Base-by-base conservation (phyloP, 2,329 filamentous ascomycete species). In the Epichloe gansuensis region DNA sequence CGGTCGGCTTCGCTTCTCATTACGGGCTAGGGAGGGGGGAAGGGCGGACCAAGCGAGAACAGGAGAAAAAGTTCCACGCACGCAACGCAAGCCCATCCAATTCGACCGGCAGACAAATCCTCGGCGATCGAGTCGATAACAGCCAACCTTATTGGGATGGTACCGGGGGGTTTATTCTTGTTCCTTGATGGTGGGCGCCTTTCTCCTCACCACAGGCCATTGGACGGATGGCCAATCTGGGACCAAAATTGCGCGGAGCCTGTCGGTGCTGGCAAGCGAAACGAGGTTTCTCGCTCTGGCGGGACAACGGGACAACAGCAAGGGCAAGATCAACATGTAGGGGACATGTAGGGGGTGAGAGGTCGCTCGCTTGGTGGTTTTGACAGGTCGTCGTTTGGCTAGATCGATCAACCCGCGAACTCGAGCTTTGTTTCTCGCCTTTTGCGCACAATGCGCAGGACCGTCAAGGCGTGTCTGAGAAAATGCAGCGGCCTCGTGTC, bases 1-100 rank as follows among this genome's bases (percentile, higher is more conserved):
- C 54, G 49, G 53, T 47, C 53, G 49, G 50, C 47, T 31, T 52
- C 48, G 52, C 51, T 57, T 53, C 54, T 58, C 53, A 53, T 51
- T 52, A 44, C 40, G 25, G 40, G 39, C 39, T 36, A 27, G 38
- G 38, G n/a, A 17, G 35, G n/a, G n/a, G 46, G n/a, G 46, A 5
- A 4, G 36, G 44, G 27, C 41, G 21, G 21, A 17, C 25, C 25
- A 34, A 46, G 43, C 43, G 23, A 43, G 41, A 43, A 43, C n/a
- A 15, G 21, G 38, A 15, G 41, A 43, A 3, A 5, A 21, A n/a
- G 36, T 39, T 39, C 36, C 36, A 21, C 17, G 17, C 17, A 21
- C 17, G 17, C 17, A 21, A 36, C 35, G 9, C 35, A 31, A 1
- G 17, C 27, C 27, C 27, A 31, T 31, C 27, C 27, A 31, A 31